Conservation (phyloP, 176 grass and related monocot genomes). For the Oryza rufipogon region DNA sequence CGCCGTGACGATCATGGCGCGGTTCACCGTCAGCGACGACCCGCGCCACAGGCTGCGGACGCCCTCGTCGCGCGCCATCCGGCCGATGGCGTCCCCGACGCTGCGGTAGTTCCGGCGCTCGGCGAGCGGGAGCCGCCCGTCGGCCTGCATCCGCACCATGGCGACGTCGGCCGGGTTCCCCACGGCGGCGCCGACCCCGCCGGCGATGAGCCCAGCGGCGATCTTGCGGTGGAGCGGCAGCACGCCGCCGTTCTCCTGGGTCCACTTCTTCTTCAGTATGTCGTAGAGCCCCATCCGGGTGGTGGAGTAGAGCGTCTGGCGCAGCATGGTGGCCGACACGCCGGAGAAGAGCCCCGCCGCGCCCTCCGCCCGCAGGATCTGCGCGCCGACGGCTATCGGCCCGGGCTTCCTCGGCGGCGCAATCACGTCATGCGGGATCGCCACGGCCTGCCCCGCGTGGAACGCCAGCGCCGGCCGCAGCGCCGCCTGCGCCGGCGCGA, state of each 20-base stretch:
- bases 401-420: slow-evolving; percentile 55
- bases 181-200: slow-evolving; percentile 78
- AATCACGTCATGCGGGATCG: slow-evolving; percentile 47
- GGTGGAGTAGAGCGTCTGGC: slow-evolving; percentile 95
- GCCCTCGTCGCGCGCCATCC: slow-evolving; percentile 74
- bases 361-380: slow-evolving; percentile 91
- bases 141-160: slow-evolving; percentile 98
- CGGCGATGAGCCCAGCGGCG: slow-evolving; percentile 69
- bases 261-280: slow-evolving; percentile 82
- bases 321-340: slow-evolving; percentile 75
- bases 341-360: slow-evolving; percentile 77
- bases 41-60: slow-evolving; percentile 86
- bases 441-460: slow-evolving; percentile 38
- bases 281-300: slow-evolving; percentile 96
- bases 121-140: slow-evolving; percentile 73
- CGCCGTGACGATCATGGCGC: slow-evolving; percentile 91
- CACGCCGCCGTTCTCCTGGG: slow-evolving; percentile 46
- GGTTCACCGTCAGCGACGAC: slow-evolving; percentile 78
- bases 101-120: slow-evolving; percentile 86
- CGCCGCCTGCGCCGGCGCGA: slow-evolving; percentile 17
- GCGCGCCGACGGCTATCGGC: slow-evolving; percentile 66
- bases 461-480: slow-evolving; percentile 72
- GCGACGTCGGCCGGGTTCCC: slow-evolving; percentile 94
- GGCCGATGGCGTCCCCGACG: slow-evolving; percentile 75
- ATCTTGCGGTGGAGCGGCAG: slow-evolving; percentile 81